These are phyloP conservation scores for Penicillium fuscoglaucum DNA, from an alignment of 2,329 filamentous ascomycete genomes.

Conservation along the genomic window DNA sequence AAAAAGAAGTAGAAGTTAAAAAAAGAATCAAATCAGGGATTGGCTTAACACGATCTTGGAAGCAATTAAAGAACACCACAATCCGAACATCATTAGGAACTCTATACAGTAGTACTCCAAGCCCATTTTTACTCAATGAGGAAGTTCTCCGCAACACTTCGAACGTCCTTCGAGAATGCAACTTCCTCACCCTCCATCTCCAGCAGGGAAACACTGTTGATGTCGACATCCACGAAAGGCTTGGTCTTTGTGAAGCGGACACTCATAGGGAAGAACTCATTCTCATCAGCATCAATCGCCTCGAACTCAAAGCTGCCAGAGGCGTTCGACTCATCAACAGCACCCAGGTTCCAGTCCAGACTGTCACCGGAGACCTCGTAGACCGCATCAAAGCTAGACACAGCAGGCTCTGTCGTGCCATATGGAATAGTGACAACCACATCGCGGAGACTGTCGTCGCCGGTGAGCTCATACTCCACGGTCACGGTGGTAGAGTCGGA, in stretches of 20 bases:
- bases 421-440: conserved; percentile 89
- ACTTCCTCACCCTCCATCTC: conserved; percentile 48
- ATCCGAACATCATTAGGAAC: conserved; percentile 41
- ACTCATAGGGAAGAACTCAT: conserved; percentile 97
- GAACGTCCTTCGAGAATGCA: conserved; percentile 48
- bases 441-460: conserved; percentile 74
- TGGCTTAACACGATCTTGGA: conserved; percentile 26
- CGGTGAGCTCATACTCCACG: conserved; percentile 91
- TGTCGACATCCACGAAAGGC: conserved; percentile 90
- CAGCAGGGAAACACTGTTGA: conserved; percentile 51
- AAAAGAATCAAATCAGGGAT: conserved; percentile 12
- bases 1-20: not conserved
- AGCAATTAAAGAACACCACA: conserved; percentile 22
- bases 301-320: conserved; percentile 95
- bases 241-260: conserved; percentile 82
- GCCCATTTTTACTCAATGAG: conserved; percentile 43
- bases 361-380: conserved; percentile 93
- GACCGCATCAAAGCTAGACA: conserved; percentile 89
- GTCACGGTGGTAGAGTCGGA: conserved; percentile 83
- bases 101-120: conserved; percentile 33
- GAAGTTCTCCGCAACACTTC: conserved; percentile 47
- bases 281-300: conserved; percentile 80
- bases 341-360: conserved; percentile 90
- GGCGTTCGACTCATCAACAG: conserved; percentile 76
- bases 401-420: conserved; percentile 75